Percentiles rank a stretch among this genome's conserved stretches.
These are phyloP conservation scores for Saturnispora besseyi DNA, from an alignment of 805 yeast genomes.

Conservation along the genomic window DNA sequence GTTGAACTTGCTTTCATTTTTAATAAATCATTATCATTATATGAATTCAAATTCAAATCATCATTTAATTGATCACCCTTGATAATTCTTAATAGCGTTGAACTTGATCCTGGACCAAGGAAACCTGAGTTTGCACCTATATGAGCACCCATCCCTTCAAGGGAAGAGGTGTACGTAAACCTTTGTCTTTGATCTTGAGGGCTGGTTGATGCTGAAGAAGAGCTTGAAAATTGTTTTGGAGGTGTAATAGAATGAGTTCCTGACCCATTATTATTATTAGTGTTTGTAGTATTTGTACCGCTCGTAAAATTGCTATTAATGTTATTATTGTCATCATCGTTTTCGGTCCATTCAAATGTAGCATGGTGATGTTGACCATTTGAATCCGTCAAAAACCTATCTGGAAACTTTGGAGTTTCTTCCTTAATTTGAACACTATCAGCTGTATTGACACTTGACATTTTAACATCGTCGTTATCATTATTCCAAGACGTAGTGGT, in stretches of 20 bases:
- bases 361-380: conserved; percentile 8
- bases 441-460: not conserved
- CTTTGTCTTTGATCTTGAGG: not conserved
- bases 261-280: not conserved
- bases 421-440: not conserved
- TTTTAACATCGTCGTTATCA: conserved; percentile 1
- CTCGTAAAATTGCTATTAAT: too few species aligned
- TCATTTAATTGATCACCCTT: conserved; percentile 27
- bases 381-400: conserved; percentile 11
- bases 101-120: conserved; percentile 56
- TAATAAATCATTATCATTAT: not conserved
- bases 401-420: conserved; percentile 12
- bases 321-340: not conserved
- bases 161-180: conserved; percentile 4
- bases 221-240: conserved; percentile 1
- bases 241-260: conserved; percentile 6
- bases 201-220: not conserved
- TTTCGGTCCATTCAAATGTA: conserved; percentile 14
- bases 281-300: not conserved
- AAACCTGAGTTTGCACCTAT: conserved; percentile 43
- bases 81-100: conserved; percentile 37
- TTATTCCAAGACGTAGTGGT: not conserved
- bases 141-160: conserved; percentile 63
- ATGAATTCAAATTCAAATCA: conserved; percentile 8
- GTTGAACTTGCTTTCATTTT: not conserved